These are phyloP conservation scores for Astragalus glycyphyllos DNA, from an alignment of 306 rosid genomes.

Conservation along the genomic window DNA sequence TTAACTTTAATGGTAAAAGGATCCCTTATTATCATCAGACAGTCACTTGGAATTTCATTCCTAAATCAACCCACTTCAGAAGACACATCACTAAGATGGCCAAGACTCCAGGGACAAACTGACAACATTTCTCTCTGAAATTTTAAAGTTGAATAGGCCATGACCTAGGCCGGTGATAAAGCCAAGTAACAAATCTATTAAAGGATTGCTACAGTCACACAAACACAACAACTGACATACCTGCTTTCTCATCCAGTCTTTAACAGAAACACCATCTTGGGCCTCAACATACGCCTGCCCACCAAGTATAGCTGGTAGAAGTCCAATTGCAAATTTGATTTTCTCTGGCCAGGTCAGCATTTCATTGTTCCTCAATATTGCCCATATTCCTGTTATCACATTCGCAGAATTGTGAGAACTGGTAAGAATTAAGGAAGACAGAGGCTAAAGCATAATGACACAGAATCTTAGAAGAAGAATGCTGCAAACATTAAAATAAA, in stretches of 20 bases:
- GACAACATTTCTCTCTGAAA: constrained; percentile 18
- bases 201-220: constrained; percentile 11
- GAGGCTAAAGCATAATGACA: constrained; percentile 19
- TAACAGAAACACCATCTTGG: constrained; percentile 81
- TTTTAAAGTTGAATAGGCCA: constrained; percentile 5
- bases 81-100: neutral
- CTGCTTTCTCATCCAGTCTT: constrained; percentile 97
- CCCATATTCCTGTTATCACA: constrained; percentile 82
- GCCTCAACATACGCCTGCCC: constrained; percentile 97
- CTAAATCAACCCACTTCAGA: neutral
- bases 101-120: constrained; percentile 26
- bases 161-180: constrained; percentile 1
- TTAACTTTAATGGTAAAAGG: constrained; percentile 18
- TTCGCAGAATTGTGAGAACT: constrained; percentile 30
- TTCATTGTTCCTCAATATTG: constrained; percentile 92
- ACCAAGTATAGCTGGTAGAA: constrained; percentile 94
- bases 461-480: constrained; percentile 29
- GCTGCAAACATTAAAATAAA: neutral
- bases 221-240: constrained; percentile 47
- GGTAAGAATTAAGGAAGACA: constrained; percentile 13
- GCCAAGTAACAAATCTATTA: constrained; percentile 18
- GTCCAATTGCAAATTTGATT: constrained; percentile 93
- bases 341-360: constrained; percentile 99
- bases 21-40: neutral
- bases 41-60: neutral